Base-by-base conservation (phyloP, 345 rosid genomes). In the Eucalyptus virginea region DNA sequence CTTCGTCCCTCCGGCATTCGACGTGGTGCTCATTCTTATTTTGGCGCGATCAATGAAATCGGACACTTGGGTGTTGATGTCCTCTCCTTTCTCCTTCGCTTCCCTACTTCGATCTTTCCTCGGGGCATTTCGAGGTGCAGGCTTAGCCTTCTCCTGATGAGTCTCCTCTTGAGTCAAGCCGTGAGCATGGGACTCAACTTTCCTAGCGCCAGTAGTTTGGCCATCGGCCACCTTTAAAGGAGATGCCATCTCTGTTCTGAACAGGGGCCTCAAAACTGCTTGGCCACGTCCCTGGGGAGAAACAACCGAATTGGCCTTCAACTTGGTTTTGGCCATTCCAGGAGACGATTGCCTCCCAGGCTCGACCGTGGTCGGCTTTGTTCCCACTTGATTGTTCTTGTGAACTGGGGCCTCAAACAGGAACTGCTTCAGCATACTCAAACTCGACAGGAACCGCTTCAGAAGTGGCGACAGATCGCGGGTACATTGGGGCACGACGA, bases 41-140 rank as follows among this genome's bases (percentile, higher is more conserved):
- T 56, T 91, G 9, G 92, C 91, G 2, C 91, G 88, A 19, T 51
- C 32, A 32, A 94, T 92, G 87, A 86, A 94, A 26, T 87, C 87
- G 1, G 93, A 86, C 40, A 91, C 91, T 15, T 42, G 65, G 11
- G 90, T 94, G 28, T 91, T 94, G 83, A 89, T 16, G 40, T 86
- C 40, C 44, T 3, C 18, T 83, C 86, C 90, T 52, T 9, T 9
- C 51, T 15, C n/a, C 37, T 67, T 62, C 18, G 28, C 52, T 89
- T 37, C 90, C 10, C 88, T 72, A 34, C 85, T 65, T 52, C 17
- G 67, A 86, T 88, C 89, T 54, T 77, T 77, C 87, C 21, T 19
- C 30, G 45, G 51, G 85, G 47, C 56, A 67, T 88, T 47, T 26
- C 5, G 28, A 18, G 24, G 83, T 47, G 44, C 83, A 3, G 72